Conservation (phyloP, 306 rosid genomes). For the Prinsepia uniflora region DNA sequence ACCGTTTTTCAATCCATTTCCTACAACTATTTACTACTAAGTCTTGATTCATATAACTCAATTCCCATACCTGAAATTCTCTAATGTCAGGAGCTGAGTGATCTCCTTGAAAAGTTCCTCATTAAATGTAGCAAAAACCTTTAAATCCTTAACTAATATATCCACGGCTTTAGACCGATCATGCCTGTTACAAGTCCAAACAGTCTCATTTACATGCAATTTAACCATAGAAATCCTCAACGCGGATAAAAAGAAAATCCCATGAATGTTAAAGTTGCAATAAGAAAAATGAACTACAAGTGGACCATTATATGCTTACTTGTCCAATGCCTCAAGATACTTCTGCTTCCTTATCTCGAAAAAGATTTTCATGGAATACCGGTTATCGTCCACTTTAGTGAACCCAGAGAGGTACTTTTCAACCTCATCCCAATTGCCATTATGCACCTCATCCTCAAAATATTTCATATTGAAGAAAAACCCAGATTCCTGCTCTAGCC, state of each 20-base stretch:
- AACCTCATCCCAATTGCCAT: slow-evolving; percentile 98
- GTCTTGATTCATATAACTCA: neutral
- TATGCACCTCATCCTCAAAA: slow-evolving; percentile 97
- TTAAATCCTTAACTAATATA: slow-evolving; percentile 83
- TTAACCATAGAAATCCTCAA: slow-evolving; percentile 5
- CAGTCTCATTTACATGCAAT: slow-evolving; percentile 16
- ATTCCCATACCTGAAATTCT: slow-evolving; percentile 67
- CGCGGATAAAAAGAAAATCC: slow-evolving; percentile 6
- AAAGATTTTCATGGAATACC: slow-evolving; percentile 97
- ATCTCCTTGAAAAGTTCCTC: slow-evolving; percentile 94
- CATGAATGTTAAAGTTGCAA: neutral
- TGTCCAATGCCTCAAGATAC: slow-evolving; percentile 93
- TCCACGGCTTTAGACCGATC: slow-evolving; percentile 92
- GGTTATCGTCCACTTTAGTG: slow-evolving; percentile 95
- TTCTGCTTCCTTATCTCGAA: slow-evolving; percentile 99
- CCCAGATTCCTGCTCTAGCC: slow-evolving; percentile 98
- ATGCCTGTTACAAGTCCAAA: slow-evolving; percentile 52
- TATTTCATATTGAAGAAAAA: slow-evolving; percentile 96
- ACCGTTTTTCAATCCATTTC: slow-evolving; percentile 11
- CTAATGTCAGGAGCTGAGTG: slow-evolving; percentile 90
- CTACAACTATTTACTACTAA: slow-evolving; percentile 6
- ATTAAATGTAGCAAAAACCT: slow-evolving; percentile 84
- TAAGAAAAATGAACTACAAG: neutral
- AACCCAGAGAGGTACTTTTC: slow-evolving; percentile 95
- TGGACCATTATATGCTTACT: slow-evolving; percentile 52